Conservation (phyloP, 2,329 filamentous ascomycete genomes). For the Fusarium newnesense region DNA sequence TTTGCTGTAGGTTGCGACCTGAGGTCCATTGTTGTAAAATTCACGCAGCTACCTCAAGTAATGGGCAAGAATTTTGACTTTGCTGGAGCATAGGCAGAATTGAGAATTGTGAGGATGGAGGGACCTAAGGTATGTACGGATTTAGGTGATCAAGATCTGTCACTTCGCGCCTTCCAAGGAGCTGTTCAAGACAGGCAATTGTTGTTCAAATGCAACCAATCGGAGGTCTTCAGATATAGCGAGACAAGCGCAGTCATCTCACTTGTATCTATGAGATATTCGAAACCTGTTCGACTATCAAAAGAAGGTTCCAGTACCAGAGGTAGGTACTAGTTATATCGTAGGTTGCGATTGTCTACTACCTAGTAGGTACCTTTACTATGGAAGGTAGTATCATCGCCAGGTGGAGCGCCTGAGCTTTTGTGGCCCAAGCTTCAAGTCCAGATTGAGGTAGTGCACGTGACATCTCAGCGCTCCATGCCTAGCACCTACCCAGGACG, state of each 20-base stretch:
- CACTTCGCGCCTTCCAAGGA: background rate
- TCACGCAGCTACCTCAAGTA: background rate
- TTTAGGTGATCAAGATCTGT: background rate
- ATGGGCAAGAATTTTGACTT: background rate
- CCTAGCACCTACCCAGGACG: slow-evolving; percentile 1
- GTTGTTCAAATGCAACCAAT: background rate
- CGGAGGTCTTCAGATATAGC: background rate
- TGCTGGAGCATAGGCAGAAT: background rate
- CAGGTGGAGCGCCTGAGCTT: background rate
- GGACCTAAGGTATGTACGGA: background rate
- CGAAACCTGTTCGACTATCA: background rate
- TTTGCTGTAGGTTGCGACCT: slow-evolving; percentile 40
- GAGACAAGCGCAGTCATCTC: background rate
- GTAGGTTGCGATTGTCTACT: background rate
- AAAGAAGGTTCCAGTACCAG: background rate
- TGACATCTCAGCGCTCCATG: slow-evolving; percentile 20
- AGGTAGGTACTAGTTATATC: background rate
- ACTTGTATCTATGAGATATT: background rate
- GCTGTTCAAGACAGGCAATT: background rate
- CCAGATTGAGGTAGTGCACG: slow-evolving; percentile 11
- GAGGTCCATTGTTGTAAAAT: slow-evolving; percentile 39
- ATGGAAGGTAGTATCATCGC: background rate
- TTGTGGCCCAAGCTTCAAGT: slow-evolving; percentile 16
- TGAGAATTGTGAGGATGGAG: background rate
- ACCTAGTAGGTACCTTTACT: background rate